A percentile compares a stretch with the other conserved stretches of the same genome.
These are phyloP conservation scores for Paramecium octaurelia DNA, from an alignment of 73 alveolate species.

Conservation along the genomic window DNA sequence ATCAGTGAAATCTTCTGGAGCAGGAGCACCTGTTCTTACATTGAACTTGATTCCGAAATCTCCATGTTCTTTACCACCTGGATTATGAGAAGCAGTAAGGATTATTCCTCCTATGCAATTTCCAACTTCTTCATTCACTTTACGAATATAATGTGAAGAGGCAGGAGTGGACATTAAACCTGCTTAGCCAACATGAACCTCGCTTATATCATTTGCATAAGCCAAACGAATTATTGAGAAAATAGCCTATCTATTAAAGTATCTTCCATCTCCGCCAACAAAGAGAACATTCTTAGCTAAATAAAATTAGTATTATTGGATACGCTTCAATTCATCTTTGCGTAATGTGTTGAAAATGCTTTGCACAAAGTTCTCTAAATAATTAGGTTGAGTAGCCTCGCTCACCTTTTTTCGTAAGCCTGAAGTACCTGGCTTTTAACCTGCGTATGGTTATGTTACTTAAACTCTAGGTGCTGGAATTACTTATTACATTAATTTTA, in stretches of 20 bases:
- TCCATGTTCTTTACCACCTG: slow-evolving; percentile 94
- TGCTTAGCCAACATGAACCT: slow-evolving; percentile 87
- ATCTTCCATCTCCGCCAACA: slow-evolving; percentile 99
- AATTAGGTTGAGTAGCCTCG: slow-evolving; percentile 79
- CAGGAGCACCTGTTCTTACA: slow-evolving; percentile 97
- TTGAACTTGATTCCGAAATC: slow-evolving; percentile 98
- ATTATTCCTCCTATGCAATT: slow-evolving; percentile 94
- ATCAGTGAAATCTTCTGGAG: slow-evolving; percentile 92
- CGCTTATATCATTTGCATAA: slow-evolving; percentile 90
- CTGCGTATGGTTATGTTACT: slow-evolving; percentile 84
- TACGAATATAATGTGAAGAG: slow-evolving; percentile 88
- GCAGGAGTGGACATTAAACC: slow-evolving; percentile 98
- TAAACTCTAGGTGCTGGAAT: slow-evolving; percentile 8
- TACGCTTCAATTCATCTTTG: slow-evolving; percentile 82
- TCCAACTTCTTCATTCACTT: slow-evolving; percentile 82
- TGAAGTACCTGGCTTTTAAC: slow-evolving; percentile 97
- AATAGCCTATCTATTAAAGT: slow-evolving; percentile 90
- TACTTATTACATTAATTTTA: background rate
- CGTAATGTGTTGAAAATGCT: slow-evolving; percentile 86
- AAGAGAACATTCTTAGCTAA: slow-evolving; percentile 78
- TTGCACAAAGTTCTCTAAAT: slow-evolving; percentile 94
- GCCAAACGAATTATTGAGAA: slow-evolving; percentile 85
- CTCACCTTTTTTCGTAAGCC: slow-evolving; percentile 96
- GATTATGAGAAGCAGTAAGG: slow-evolving; percentile 99
- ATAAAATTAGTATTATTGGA: background rate